These are phyloP conservation scores for Haplosporangium sp. DNA, from an alignment of 371 early-diverging fungal genomes.

Conservation along the genomic window DNA sequence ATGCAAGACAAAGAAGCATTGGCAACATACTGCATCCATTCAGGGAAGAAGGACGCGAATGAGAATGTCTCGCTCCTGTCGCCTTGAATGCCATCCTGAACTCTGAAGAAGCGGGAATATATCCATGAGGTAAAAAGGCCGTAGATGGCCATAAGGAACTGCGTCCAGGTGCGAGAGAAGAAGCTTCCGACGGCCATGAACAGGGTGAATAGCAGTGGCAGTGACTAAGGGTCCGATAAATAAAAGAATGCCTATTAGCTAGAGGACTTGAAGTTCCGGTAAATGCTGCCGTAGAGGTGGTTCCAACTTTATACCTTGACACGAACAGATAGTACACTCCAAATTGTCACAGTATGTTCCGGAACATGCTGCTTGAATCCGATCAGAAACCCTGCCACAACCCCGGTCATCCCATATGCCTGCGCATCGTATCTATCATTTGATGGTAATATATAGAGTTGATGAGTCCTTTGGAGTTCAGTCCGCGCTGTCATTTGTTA, in stretches of 20 bases:
- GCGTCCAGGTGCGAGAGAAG: conserved; percentile 51
- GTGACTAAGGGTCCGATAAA: conserved; percentile 29
- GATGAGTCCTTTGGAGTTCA: background rate
- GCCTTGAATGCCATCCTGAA: conserved; percentile 82
- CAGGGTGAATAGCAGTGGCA: conserved; percentile 56
- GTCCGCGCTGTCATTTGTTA: background rate
- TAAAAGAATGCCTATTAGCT: background rate
- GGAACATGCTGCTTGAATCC: conserved; percentile 83
- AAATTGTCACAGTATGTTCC: conserved; percentile 69
- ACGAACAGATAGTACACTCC: conserved; percentile 68
- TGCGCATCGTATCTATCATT: conserved; percentile 59
- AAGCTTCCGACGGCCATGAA: conserved; percentile 57
- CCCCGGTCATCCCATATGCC: conserved; percentile 76
- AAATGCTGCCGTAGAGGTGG: background rate
- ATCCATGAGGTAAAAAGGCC: conserved; percentile 81
- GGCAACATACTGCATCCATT: conserved; percentile 71
- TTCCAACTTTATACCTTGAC: conserved; percentile 65
- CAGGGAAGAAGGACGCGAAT: conserved; percentile 84
- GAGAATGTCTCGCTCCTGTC: conserved; percentile 88
- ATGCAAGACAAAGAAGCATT: background rate
- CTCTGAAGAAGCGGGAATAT: conserved; percentile 83
- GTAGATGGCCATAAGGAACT: conserved; percentile 66
- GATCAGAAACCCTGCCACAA: conserved; percentile 76
- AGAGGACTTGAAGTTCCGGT: background rate
- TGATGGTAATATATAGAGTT: background rate